Conservation (phyloP, 2,329 filamentous ascomycete species). For the Trichophyton rubrum region DNA sequence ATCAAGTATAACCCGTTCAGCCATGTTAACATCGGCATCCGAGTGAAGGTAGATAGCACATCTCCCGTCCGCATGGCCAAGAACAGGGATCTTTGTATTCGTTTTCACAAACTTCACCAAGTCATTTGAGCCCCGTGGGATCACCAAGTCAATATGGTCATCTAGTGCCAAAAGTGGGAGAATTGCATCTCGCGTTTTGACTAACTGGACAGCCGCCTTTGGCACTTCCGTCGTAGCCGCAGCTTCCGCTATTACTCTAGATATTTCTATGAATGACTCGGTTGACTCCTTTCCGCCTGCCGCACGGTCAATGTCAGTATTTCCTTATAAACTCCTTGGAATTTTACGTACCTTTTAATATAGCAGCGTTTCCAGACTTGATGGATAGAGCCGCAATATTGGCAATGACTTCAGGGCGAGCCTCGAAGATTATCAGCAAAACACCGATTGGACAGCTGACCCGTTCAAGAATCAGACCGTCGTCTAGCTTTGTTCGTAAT, state of each 20-base stretch:
- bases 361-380: slow-evolving; percentile 94
- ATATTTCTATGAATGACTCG: slow-evolving; percentile 87
- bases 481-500: slow-evolving; percentile 71
- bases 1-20: slow-evolving; percentile 67
- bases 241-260: slow-evolving; percentile 67
- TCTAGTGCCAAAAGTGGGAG: slow-evolving; percentile 77
- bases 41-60: slow-evolving; percentile 76
- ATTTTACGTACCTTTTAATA: slow-evolving; percentile 59
- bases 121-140: slow-evolving; percentile 82
- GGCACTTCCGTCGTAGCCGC: slow-evolving; percentile 63
- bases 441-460: slow-evolving; percentile 93
- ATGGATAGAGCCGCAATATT: slow-evolving; percentile 93
- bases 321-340: neutral
- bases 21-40: slow-evolving; percentile 61
- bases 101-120: slow-evolving; percentile 82
- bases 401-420: slow-evolving; percentile 91
- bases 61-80: slow-evolving; percentile 90
- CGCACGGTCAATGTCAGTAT: neutral
- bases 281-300: slow-evolving; percentile 88
- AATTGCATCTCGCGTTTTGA: slow-evolving; percentile 84
- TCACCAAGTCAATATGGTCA: slow-evolving; percentile 82
- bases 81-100: slow-evolving; percentile 83
- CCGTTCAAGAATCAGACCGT: slow-evolving; percentile 71
- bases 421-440: slow-evolving; percentile 97
- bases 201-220: slow-evolving; percentile 78